These are phyloP conservation scores for Hypoxylon trugodes DNA, from an alignment of 495 filamentous ascomycete genomes.

Conservation along the genomic window DNA sequence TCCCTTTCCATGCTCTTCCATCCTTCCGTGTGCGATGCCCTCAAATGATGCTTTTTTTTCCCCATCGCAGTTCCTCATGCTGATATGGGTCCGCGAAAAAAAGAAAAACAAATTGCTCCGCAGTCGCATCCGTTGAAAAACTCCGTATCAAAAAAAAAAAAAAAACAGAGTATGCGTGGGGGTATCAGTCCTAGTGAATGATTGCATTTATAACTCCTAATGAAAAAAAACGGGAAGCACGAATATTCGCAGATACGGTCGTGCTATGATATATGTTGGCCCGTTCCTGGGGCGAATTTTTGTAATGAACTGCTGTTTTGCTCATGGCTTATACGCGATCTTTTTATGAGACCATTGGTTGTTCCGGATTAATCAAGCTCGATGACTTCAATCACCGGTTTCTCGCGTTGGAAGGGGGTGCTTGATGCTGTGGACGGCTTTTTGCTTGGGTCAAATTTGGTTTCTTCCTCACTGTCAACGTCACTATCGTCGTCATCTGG, in stretches of 20 bases:
- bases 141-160: conserved; percentile 11
- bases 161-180: conserved; percentile 10
- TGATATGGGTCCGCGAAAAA: background rate
- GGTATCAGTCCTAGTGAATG: conserved; percentile 26
- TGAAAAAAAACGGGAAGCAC: conserved; percentile 2
- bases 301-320: background rate
- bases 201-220: conserved; percentile 18
- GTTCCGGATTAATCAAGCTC: conserved; percentile 34
- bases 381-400: conserved; percentile 30
- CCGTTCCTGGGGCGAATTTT: too few relatives aligned
- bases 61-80: background rate
- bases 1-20: background rate
- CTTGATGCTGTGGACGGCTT: background rate
- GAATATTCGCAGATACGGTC: background rate
- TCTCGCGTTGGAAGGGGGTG: conserved; percentile 1
- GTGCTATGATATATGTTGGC: too few relatives aligned
- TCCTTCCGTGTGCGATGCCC: background rate
- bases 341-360: background rate
- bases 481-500: conserved; percentile 40
- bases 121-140: conserved; percentile 16
- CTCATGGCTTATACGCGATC: background rate
- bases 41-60: background rate
- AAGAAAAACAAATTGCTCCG: background rate
- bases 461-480: conserved; percentile 30
- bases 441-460: background rate